These are phyloP conservation scores for Globisporangium yorkense DNA, from an alignment of 352 stramenopile genomes.

Conservation along the genomic window DNA sequence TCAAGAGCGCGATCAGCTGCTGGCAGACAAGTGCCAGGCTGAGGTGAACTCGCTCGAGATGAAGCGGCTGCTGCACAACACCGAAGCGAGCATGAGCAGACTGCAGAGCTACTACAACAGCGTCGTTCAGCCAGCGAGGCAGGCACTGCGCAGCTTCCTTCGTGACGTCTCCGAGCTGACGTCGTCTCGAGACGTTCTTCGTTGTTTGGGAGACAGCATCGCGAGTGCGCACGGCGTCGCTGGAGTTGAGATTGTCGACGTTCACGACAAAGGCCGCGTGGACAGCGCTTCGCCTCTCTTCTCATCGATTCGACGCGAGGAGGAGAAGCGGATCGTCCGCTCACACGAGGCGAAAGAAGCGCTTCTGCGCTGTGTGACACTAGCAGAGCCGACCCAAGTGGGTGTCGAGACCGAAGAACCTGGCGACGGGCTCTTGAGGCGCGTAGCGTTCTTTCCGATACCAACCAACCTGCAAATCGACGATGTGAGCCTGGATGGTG, in stretches of 20 bases:
- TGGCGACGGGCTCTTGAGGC: neutral
- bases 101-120: slow-evolving; percentile 1
- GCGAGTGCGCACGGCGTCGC: neutral
- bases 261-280: neutral
- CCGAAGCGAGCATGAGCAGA: slow-evolving; percentile 1
- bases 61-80: slow-evolving; percentile 11
- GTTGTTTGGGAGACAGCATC: slow-evolving; percentile 3
- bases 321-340: neutral
- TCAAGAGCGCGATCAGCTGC: slow-evolving; percentile 1
- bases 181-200: neutral
- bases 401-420: neutral
- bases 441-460: neutral
- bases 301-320: neutral
- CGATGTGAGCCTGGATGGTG: neutral
- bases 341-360: slow-evolving; percentile 5
- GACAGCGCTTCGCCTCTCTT: slow-evolving; percentile 1
- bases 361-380: neutral
- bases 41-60: slow-evolving; percentile 14
- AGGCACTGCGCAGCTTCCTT: neutral
- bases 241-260: neutral
- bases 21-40: slow-evolving; percentile 7
- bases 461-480: neutral
- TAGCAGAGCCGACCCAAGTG: neutral
- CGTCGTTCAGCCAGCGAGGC: neutral
- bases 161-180: slow-evolving; percentile 1